phyloP scores from a whole-genome alignment of 2,329 filamentous ascomycete genomes.

The Neofusicoccum ribis region DNA sequence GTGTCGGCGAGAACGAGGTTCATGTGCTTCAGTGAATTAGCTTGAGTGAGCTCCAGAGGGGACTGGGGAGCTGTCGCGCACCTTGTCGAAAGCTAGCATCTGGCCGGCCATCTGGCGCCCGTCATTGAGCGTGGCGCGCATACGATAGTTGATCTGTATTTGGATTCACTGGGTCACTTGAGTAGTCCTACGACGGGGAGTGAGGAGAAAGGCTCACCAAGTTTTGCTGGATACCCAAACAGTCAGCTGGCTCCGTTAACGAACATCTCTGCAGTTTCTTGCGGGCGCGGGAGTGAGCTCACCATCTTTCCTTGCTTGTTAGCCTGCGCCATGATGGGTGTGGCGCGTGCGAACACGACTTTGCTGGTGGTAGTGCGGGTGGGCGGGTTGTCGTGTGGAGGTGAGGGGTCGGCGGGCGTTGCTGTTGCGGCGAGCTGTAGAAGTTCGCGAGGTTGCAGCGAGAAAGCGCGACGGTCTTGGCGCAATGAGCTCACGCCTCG shows the following conservation, averaged over 20 bases:
- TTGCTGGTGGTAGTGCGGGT: not conserved
- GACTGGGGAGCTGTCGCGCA: conserved; percentile 38
- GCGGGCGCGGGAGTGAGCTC: conserved; percentile 53
- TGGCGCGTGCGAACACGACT: conserved; percentile 44
- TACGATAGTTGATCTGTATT: conserved; percentile 93
- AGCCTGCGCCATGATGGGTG: conserved; percentile 44
- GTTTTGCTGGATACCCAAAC: conserved; percentile 56
- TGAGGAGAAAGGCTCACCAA: conserved; percentile 52
- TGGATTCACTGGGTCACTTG: conserved; percentile 25
- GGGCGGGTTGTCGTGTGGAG: not conserved
- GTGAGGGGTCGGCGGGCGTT: not conserved
- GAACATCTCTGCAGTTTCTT: conserved; percentile 57
- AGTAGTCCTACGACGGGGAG: conserved; percentile 9
- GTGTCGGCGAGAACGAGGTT: conserved; percentile 98
- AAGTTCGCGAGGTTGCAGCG: conserved; percentile 14
- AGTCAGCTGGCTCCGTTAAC: conserved; percentile 48
- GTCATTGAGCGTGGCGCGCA: conserved; percentile 94
- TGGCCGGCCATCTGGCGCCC: conserved; percentile 95
- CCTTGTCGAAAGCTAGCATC: conserved; percentile 98
- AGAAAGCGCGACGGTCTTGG: conserved; percentile 17
- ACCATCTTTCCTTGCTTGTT: conserved; percentile 99
- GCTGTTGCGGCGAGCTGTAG: conserved; percentile 18
- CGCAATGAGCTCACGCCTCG: conserved; percentile 1
- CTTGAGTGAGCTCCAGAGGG: not conserved
- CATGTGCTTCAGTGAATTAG: conserved; percentile 73